Base-by-base conservation (phyloP, 768 basidiomycete genomes). In the Mycena sanguinolenta region DNA sequence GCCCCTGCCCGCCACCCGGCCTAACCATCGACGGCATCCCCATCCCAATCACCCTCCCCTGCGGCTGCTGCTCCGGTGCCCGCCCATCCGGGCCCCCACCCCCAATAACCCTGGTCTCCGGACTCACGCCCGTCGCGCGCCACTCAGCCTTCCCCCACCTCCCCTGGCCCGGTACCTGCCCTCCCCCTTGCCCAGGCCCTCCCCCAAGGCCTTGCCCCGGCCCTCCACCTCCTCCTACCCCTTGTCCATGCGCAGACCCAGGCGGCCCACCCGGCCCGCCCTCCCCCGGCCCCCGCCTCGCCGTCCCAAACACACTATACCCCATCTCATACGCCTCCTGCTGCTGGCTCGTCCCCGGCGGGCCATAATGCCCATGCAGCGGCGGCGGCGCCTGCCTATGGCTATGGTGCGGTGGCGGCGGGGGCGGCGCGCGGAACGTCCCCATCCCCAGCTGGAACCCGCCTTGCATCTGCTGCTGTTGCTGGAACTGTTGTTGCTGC, bases 11-110 rank as follows among this genome's bases (percentile, higher is more conserved):
- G 9, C n/a, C n/a, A n/a, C 70, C 81, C 4, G 74, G 73, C 73
- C 79, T 74, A 70, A 80, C 71, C 75, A 77, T 75, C n/a, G n/a
- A n/a, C 39, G 71, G 75, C 61, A 65, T 80, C 79, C 76, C 73
- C 76, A 66, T 69, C 63, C 72, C 75, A 50, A 71, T 71, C 34
- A 74, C 75, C 64, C 75, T 59, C 4, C 74, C 74, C 74, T 74
- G n/a, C n/a, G n/a, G 44, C 27, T 73, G 75, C 68, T 74, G 75
- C 68, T 2, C 73, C 74, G 39, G 27, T 54, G 46, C 42, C 63
- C 46, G 59, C 64, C 28, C 42, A 44, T 44, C n/a, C n/a, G n/a
- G n/a, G n/a, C n/a, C 42, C 17, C 42, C 42, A 19, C 69, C 70
- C 10, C 69, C 67, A 34, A 73, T 67, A 7, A 66, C 62, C 16